Evolutionary conservation across 768 basidiomycete genomes (phyloP).

Genomic region (Udeniomyces megalosporus): DNA sequence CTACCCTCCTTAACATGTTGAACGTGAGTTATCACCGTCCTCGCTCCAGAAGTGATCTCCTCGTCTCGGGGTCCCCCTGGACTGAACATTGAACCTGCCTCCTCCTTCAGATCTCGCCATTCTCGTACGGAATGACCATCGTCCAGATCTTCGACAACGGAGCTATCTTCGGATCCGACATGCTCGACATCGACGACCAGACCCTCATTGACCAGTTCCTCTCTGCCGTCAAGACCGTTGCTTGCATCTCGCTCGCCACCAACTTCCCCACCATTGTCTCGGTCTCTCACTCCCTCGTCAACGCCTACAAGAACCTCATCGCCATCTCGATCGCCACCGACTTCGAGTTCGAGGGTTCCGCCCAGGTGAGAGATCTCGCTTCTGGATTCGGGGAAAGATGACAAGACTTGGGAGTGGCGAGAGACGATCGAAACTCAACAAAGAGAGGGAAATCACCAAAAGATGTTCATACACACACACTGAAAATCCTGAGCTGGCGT

Average conservation of each 20-base stretch:
- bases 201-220: conserved; percentile 85
- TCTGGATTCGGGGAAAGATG: too few relatives aligned
- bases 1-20: conserved; percentile 96
- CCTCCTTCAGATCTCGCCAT: conserved; percentile 36
- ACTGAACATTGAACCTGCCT: too few relatives aligned
- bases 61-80: too few relatives aligned
- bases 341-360: conserved; percentile 81
- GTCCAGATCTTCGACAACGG: conserved; percentile 91
- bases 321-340: conserved; percentile 79
- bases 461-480: conserved; percentile 40
- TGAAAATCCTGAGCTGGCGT: conserved; percentile 62
- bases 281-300: conserved; percentile 85
- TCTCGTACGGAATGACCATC: conserved; percentile 99
- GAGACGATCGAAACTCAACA: too few relatives aligned
- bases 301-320: conserved; percentile 97
- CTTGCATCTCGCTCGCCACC: conserved; percentile 85
- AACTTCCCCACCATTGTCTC: conserved; percentile 93
- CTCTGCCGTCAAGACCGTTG: conserved; percentile 85
- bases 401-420: too few relatives aligned
- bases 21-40: conserved; percentile 42
- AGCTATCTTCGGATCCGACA: conserved; percentile 71
- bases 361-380: conserved; percentile 78
- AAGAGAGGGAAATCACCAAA: conserved; percentile 30
- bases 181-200: conserved; percentile 83
- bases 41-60: background rate